Percentiles rank a stretch among this genome's conserved stretches.
phyloP scores from a whole-genome alignment of 202 grass and related monocot species.

The Zoysia matrella region DNA sequence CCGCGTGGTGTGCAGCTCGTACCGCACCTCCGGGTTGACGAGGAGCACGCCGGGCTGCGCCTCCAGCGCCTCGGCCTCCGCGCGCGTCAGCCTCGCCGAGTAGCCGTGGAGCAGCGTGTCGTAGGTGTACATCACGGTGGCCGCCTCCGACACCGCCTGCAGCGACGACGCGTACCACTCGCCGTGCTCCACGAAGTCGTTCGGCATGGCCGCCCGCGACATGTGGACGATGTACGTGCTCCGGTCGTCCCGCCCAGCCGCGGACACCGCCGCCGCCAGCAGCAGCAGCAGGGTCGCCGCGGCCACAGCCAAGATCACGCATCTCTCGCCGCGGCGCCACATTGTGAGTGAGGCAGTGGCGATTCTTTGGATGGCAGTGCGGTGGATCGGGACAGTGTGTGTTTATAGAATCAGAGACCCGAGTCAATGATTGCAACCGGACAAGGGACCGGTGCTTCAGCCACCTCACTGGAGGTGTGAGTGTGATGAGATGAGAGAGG shows the following conservation, averaged over 20 bases:
- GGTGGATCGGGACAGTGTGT: constrained; percentile 32
- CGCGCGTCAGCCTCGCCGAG: constrained; percentile 69
- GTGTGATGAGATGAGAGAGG: not conserved
- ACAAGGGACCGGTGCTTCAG: constrained; percentile 35
- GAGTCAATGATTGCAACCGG: constrained; percentile 37
- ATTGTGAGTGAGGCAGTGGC: constrained; percentile 30
- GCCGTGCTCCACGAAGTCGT: constrained; percentile 52
- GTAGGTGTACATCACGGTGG: constrained; percentile 81
- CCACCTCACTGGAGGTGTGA: not conserved
- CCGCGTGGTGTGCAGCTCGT: constrained; percentile 89
- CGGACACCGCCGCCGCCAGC: not conserved
- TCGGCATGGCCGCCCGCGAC: constrained; percentile 69
- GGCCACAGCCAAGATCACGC: constrained; percentile 49
- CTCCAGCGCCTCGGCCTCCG: constrained; percentile 65
- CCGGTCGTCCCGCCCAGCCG: constrained; percentile 27
- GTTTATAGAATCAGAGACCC: constrained; percentile 35
- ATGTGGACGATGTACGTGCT: constrained; percentile 88
- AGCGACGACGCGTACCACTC: constrained; percentile 86
- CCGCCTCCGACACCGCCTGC: constrained; percentile 69
- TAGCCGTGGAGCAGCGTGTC: constrained; percentile 79
- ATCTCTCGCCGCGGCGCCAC: constrained; percentile 45
- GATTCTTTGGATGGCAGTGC: constrained; percentile 13
- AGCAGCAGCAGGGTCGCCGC: constrained; percentile 9
- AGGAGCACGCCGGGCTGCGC: constrained; percentile 64
- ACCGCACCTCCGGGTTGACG: constrained; percentile 80